These are phyloP conservation scores for Picochlorum sp. DNA, from an alignment of 139 green algal genomes.

Conservation along the genomic window DNA sequence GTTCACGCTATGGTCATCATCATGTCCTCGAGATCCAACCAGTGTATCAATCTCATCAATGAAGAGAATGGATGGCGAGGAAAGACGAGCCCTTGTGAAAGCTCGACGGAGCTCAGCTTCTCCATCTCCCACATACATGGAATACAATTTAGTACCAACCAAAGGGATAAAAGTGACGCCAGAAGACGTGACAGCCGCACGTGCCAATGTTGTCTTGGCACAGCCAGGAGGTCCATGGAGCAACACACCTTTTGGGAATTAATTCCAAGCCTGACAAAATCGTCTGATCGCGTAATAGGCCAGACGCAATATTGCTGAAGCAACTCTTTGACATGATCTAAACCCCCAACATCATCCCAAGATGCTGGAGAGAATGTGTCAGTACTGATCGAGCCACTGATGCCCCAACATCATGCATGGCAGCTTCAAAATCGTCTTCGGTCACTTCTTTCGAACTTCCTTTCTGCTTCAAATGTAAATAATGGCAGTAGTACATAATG, in stretches of 20 bases:
- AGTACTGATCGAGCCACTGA: slow-evolving; percentile 5
- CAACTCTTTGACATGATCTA: slow-evolving; percentile 59
- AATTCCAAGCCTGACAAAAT: slow-evolving; percentile 66
- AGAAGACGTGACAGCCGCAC: slow-evolving; percentile 57
- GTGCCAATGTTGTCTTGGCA: slow-evolving; percentile 77
- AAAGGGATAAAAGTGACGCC: slow-evolving; percentile 65
- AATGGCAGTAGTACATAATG: slow-evolving; percentile 63
- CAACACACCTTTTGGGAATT: slow-evolving; percentile 64
- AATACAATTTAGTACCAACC: slow-evolving; percentile 56
- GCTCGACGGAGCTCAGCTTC: slow-evolving; percentile 61
- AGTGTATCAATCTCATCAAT: slow-evolving; percentile 82
- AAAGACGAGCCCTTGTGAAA: slow-evolving; percentile 59
- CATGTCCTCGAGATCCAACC: slow-evolving; percentile 29
- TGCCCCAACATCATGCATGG: slow-evolving; percentile 5
- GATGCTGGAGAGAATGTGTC: slow-evolving; percentile 16
- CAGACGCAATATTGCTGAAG: slow-evolving; percentile 74
- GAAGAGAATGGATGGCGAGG: slow-evolving; percentile 72
- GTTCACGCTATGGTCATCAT: background rate
- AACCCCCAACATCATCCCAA: slow-evolving; percentile 75
- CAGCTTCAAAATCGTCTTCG: slow-evolving; percentile 4
- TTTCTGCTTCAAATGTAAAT: slow-evolving; percentile 26
- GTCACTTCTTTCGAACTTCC: background rate
- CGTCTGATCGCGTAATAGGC: slow-evolving; percentile 57
- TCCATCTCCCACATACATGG: slow-evolving; percentile 81
- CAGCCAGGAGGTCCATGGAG: slow-evolving; percentile 82